Base-by-base conservation (phyloP, 140 eudicot genomes). In the Stevia rebaudiana region DNA sequence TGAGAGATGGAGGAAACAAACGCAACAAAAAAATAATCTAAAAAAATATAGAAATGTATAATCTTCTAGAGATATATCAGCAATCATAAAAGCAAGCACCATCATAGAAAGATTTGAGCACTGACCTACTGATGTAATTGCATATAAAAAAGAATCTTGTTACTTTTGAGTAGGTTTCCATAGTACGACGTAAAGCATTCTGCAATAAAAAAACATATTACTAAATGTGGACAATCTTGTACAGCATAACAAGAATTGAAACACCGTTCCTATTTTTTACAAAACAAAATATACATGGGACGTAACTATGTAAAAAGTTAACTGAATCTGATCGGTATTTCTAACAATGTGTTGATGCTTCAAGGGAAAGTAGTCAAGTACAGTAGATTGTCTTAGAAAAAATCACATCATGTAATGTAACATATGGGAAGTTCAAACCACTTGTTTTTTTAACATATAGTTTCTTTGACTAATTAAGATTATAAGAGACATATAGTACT, bases 181-280 rank as follows among this genome's bases (percentile, higher is more conserved):
- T 92, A 0, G 98, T 92, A 25, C 98, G 95, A 8, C 98, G 89
- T 78, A 92, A 64, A 68, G 96, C 98, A 88, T 92, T 92, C 96
- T 92, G 92, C 68, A 84, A 78, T 55, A 28, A 28, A 28, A 28
- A 28, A 28, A 28, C 3, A 1, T 4, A 28, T 28, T 28, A 2
- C 2, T 28, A 62, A 9, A 61, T 59, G 59, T 47, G 21, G 15
- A 47, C 28, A 10, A 21, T 25, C 30, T 58, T 11, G 15, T n/a
- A 6, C 53, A 19, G 50, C 75, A 19, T 5, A 33, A 11, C 51
- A 35, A 58, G 10, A 60, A 48, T 24, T 36, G 0, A 36, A 23
- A 31, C 67, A 30, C 59, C 50, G 19, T 30, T 43, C 74, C 37
- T 11, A n/a, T 6, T 33, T 23, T 40, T 37, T 54, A 8, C 25